phyloP scores from a whole-genome alignment of 2,329 filamentous ascomycete genomes.

The Pseudogymnoascus sp. region DNA sequence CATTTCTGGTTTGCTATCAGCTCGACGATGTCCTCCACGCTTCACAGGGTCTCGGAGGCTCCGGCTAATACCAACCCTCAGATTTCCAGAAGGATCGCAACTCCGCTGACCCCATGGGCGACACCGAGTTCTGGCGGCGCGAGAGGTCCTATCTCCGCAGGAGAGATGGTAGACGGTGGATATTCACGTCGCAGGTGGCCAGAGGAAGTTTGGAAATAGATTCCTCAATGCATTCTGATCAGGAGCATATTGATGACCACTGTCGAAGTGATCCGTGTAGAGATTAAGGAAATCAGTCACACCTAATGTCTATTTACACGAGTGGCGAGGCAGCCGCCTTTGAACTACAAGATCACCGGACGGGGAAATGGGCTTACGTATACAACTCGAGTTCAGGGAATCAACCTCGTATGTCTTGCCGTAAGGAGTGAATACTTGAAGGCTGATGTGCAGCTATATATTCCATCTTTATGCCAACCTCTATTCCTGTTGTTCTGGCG shows the following conservation, averaged over 20 bases:
- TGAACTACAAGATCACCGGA: background rate
- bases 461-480: background rate
- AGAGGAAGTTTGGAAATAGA: too few species aligned
- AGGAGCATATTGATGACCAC: background rate
- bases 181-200: too few species aligned
- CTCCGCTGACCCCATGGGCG: too few species aligned
- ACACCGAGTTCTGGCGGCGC: too few species aligned
- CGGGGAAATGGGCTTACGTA: background rate
- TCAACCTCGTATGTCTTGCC: background rate
- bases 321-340: background rate
- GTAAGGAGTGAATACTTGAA: background rate
- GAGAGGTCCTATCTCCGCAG: too few species aligned
- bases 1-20: too few species aligned
- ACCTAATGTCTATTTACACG: background rate
- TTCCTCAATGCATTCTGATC: background rate
- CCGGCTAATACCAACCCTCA: too few species aligned
- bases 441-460: conserved; percentile 1
- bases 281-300: background rate
- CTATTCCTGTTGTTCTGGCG: background rate
- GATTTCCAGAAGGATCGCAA: too few species aligned
- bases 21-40: too few species aligned
- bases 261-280: too few species aligned
- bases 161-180: too few species aligned
- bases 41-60: too few species aligned
- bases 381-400: background rate